Base-by-base conservation (phyloP, 257 asterid species). In the Ehretia macrophylla region DNA sequence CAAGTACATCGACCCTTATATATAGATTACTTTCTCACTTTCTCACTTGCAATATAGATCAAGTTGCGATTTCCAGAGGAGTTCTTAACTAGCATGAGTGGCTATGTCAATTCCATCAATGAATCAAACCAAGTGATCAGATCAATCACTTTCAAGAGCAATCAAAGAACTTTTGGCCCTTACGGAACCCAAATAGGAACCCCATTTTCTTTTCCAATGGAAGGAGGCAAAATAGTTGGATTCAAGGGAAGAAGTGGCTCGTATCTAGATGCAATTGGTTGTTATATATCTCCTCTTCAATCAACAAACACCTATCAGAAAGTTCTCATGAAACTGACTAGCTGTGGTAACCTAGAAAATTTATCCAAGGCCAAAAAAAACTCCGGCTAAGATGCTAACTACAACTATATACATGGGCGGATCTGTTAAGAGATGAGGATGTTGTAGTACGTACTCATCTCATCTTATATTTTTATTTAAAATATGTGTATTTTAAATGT, bases 171-270 rank as follows among this genome's bases (percentile, higher is more conserved):
- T 0, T 81, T 65, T 4, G 96, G 96, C 51, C 95, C 97, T 0
- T 87, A 49, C 32, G 97, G 96, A 12, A 77, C 70, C 14, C 93
- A 87, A 70, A 91, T 75, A 72, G 97, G 95, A n/a, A 76, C 77
- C 0, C 97, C 90, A 0, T 90, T 90, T 58, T 78, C 74, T 0
- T 51, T 85, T 10, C 86, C 96, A 0, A 75, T 79, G 78, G 96
- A 83, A 75, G 96, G 96, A 11, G 95, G 96, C 11, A 80, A 72
- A 14, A 81, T 90, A 35, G 81, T 79, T 3, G 95, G 97, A 1
- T 85, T 90, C 67, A 85, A 83, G 65, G 97, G 97, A 44, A 83
- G 71, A 68, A 8, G 81, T 19, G 96, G 88, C 0, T 85, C 91
- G 96, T 81, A 78, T 64, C 8, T 90, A 0, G 96, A 90, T 71